Evolutionary conservation across 345 rosid species (phyloP), one percentile per base, ranked within the genome.

Genomic region (Viola odorata): DNA sequence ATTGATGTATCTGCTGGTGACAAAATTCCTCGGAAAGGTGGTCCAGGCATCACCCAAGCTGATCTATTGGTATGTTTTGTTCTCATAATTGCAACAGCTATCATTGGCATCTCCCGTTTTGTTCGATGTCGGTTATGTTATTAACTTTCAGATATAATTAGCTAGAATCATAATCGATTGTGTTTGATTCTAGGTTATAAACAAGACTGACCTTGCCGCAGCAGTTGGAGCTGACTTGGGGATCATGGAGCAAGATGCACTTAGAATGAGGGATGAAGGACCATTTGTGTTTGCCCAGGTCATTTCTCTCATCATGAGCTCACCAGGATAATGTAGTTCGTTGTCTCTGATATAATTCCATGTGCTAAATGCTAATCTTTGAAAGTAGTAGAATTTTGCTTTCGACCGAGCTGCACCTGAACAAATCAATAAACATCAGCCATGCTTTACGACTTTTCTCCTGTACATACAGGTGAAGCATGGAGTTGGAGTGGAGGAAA

Each of bases 31-130:
- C 85, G 96, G 51, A 94, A 90, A 76, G 96, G 97, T 40, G 97
- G 99, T 67, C 97, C 97, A 17, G 98, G 99, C 66, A 92, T 92
- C 73, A 87, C 99, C 61, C 97, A 90, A 83, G 97, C 96, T 75
- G 91, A 94, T 77, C 91, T 94, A 66, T 77, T 94, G 67, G 99
- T 85, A 70, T 17, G 78, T 61, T 60, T 23, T 37, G 8, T 45
- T 50, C 10, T 17, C 7, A n/a, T 62, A 3, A 37, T 15, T 50
- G 23, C 40, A 37, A 1, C 60, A 65, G n/a, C 16, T 55, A 5
- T 37, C 32, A 23, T 23, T 23, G 32, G 32, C 32, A 23, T 23
- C 32, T 56, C 37, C 16, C 12, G 36, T 10, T 14, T n/a, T 56
- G 61, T 53, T 10, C 7, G 15, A 32, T 37, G 0, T 50, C 14